Percentiles rank a stretch among this genome's conserved stretches.
These are phyloP conservation scores for Cyclocybe aegerita DNA, from an alignment of 768 basidiomycete genomes.

Conservation along the genomic window DNA sequence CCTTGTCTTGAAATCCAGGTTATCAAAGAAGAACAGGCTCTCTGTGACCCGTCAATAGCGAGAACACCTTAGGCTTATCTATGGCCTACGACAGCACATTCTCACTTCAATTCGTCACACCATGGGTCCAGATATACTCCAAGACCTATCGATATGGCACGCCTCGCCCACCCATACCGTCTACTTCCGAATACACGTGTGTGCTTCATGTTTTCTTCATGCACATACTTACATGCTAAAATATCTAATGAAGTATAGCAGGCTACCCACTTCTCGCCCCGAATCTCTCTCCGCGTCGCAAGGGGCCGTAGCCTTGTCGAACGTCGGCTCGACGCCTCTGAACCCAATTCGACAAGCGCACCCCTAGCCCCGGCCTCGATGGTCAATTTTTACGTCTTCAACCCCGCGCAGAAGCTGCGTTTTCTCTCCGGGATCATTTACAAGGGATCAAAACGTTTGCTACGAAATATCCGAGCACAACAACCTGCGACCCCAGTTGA, in stretches of 20 bases:
- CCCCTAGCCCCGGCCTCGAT: constrained; percentile 22
- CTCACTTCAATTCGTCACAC: not conserved
- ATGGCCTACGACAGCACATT: not conserved
- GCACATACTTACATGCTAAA: constrained; percentile 18
- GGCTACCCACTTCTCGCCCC: constrained; percentile 14
- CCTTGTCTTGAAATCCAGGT: no score
- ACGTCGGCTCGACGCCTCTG: not conserved
- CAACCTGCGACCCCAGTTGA: constrained; percentile 3
- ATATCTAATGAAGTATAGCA: constrained; percentile 14
- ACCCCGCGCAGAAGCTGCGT: constrained; percentile 35
- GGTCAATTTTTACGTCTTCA: constrained; percentile 37
- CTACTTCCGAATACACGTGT: constrained; percentile 29
- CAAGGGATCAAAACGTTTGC: constrained; percentile 29
- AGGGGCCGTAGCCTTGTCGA: not conserved
- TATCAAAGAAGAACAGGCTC: no score
- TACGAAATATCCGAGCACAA: constrained; percentile 10
- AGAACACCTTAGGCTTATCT: not conserved
- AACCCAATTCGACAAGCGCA: not conserved
- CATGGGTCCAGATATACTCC: constrained; percentile 4
- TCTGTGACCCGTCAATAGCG: no score
- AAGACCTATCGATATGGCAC: not conserved
- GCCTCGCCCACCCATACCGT: constrained; percentile 1
- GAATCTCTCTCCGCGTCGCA: not conserved
- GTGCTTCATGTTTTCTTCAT: constrained; percentile 35
- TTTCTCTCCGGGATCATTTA: constrained; percentile 29